Conservation (phyloP, 345 rosid species). For the Moricandia arvensis region DNA sequence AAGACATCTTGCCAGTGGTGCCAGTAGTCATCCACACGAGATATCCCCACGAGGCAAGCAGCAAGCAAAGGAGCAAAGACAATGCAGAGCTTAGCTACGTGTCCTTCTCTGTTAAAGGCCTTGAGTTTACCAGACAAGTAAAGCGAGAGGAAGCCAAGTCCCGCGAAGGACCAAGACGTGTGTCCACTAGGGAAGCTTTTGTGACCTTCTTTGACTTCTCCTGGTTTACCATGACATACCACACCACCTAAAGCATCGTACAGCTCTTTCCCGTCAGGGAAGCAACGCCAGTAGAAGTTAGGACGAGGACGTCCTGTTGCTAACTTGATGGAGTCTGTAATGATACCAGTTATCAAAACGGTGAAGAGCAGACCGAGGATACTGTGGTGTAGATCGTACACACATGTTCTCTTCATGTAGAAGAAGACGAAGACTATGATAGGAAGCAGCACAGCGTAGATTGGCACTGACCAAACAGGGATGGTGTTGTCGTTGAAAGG, state of each 20-base stretch:
- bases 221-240: constrained; percentile 59
- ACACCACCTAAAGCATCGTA: constrained; percentile 62
- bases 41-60: constrained; percentile 72
- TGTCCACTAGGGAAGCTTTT: constrained; percentile 94
- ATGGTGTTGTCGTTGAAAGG: constrained; percentile 66
- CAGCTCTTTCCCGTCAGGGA: constrained; percentile 78
- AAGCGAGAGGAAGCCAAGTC: constrained; percentile 65
- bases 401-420: constrained; percentile 54
- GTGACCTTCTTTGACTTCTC: constrained; percentile 73
- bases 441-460: constrained; percentile 63
- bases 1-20: constrained; percentile 93
- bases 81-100: constrained; percentile 73
- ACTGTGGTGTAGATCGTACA: constrained; percentile 82
- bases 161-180: constrained; percentile 89
- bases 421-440: constrained; percentile 47
- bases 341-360: constrained; percentile 63
- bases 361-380: constrained; percentile 70
- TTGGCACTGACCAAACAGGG: constrained; percentile 74
- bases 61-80: constrained; percentile 58
- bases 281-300: constrained; percentile 95
- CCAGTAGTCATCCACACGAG: constrained; percentile 86
- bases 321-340: constrained; percentile 71
- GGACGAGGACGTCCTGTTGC: constrained; percentile 90
- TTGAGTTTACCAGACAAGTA: constrained; percentile 72
- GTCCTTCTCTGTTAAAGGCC: constrained; percentile 71